phyloP scores from a whole-genome alignment of 179 eudicot genomes.

The Nepenthes alata region DNA sequence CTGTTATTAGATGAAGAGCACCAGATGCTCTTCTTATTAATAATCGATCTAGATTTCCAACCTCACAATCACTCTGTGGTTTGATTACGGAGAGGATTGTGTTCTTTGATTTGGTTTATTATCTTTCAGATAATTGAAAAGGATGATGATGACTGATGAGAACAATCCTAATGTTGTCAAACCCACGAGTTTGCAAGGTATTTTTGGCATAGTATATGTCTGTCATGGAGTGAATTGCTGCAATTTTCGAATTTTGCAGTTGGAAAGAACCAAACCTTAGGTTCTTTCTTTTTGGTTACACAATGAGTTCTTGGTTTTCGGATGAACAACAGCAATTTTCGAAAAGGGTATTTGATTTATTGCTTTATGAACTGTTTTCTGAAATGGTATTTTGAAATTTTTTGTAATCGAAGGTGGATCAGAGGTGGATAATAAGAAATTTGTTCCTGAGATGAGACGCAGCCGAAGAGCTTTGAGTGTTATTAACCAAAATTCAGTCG shows the following conservation, averaged over 20 bases:
- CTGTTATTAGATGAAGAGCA: not conserved
- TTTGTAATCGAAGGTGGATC: constrained; percentile 15
- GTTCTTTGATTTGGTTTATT: constrained; percentile 2
- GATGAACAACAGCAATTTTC: not conserved
- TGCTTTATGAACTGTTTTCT: not conserved
- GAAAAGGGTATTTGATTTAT: not conserved
- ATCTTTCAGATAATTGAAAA: constrained; percentile 12
- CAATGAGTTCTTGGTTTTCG: constrained; percentile 8
- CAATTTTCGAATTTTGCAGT: no score
- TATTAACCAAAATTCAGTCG: constrained; percentile 46
- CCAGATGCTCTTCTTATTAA: constrained; percentile 7
- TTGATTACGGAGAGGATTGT: not conserved
- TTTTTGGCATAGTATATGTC: not conserved
- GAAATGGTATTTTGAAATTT: constrained; percentile 1
- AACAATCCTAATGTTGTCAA: constrained; percentile 27
- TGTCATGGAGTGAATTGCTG: not conserved
- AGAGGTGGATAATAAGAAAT: constrained; percentile 33
- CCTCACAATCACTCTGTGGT: no score
- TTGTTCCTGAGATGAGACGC: constrained; percentile 42
- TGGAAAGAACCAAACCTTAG: no score
- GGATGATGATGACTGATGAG: constrained; percentile 30
- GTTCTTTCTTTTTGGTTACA: no score
- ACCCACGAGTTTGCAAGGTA: constrained; percentile 36
- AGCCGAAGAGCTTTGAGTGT: constrained; percentile 50
- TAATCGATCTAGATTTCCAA: not conserved